These are phyloP conservation scores for Saprolegnia parasitica DNA, from an alignment of 352 stramenopile genomes.

Conservation along the genomic window DNA sequence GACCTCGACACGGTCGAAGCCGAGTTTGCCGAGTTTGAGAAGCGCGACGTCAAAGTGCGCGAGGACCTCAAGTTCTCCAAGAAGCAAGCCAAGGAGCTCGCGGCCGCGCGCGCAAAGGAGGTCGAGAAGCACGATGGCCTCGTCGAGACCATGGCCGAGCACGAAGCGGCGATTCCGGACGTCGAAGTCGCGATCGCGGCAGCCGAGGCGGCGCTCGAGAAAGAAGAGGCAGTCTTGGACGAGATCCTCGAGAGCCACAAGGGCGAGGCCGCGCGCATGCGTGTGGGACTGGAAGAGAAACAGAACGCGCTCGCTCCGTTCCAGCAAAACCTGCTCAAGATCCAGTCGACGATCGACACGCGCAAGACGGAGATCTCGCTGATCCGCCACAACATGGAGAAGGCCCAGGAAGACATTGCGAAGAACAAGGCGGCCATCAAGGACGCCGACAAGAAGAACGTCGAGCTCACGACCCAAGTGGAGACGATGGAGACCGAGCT, in stretches of 20 bases:
- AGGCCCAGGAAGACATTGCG: constrained; percentile 35
- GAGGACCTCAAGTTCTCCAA: constrained; percentile 98
- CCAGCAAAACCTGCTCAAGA: constrained; percentile 59
- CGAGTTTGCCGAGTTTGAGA: constrained; percentile 94
- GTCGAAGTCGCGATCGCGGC: constrained; percentile 82
- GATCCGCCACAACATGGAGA: constrained; percentile 59
- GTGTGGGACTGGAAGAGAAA: constrained; percentile 63
- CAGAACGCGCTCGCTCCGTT: constrained; percentile 78
- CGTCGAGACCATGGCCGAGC: constrained; percentile 72
- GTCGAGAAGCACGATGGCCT: constrained; percentile 88
- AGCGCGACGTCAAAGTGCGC: constrained; percentile 95
- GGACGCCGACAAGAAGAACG: constrained; percentile 60
- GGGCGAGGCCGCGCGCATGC: constrained; percentile 63
- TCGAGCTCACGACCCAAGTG: constrained; percentile 39
- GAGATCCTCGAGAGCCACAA: constrained; percentile 70
- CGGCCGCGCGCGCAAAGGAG: constrained; percentile 86
- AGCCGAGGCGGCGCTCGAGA: constrained; percentile 61
- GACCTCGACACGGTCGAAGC: constrained; percentile 90
- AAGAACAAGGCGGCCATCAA: constrained; percentile 28
- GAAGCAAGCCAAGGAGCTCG: constrained; percentile 87
- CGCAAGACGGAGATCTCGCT: constrained; percentile 77
- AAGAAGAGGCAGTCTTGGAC: constrained; percentile 88
- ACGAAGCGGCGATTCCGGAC: constrained; percentile 82
- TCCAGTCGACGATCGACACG: constrained; percentile 75
- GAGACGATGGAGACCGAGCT: constrained; percentile 39